Conservation (phyloP, 345 rosid species). For the Schrenkiella parvula region DNA sequence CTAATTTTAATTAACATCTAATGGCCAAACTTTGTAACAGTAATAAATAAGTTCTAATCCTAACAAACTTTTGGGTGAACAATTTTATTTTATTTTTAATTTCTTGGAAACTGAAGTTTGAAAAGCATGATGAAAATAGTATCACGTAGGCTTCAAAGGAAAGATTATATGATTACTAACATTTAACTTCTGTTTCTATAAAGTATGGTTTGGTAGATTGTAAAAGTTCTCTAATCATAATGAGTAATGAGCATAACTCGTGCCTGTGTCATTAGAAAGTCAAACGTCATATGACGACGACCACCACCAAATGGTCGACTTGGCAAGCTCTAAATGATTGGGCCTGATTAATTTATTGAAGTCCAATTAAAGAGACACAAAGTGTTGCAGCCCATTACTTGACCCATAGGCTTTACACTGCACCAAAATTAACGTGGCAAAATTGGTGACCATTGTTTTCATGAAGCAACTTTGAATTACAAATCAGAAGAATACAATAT, state of each 20-base stretch:
- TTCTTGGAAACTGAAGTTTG: neutral
- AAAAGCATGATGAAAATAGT: neutral
- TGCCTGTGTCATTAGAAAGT: neutral
- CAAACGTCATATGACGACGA: slow-evolving; percentile 5
- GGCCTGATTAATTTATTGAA: neutral
- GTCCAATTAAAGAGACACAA: neutral
- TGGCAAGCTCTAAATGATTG: neutral
- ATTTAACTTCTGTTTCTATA: neutral
- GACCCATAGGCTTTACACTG: too few relatives aligned
- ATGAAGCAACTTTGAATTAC: too few relatives aligned
- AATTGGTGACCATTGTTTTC: too few relatives aligned
- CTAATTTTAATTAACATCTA: neutral
- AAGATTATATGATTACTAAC: slow-evolving; percentile 21
- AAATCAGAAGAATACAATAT: too few relatives aligned
- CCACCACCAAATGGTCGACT: neutral
- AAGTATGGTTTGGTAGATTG: slow-evolving; percentile 12
- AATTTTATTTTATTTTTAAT: too few relatives aligned
- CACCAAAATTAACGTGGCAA: too few relatives aligned
- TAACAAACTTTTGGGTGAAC: neutral
- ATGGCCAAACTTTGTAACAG: neutral
- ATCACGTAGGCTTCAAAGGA: slow-evolving; percentile 20
- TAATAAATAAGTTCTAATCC: too few relatives aligned
- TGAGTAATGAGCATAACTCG: neutral
- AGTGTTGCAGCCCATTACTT: neutral
- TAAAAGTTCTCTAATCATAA: slow-evolving; percentile 4